Percentiles rank a stretch among this genome's conserved stretches.
Evolutionary conservation across 108 stramenopile genomes (phyloP).

Genomic region (Fistulifera pelliculosa): DNA sequence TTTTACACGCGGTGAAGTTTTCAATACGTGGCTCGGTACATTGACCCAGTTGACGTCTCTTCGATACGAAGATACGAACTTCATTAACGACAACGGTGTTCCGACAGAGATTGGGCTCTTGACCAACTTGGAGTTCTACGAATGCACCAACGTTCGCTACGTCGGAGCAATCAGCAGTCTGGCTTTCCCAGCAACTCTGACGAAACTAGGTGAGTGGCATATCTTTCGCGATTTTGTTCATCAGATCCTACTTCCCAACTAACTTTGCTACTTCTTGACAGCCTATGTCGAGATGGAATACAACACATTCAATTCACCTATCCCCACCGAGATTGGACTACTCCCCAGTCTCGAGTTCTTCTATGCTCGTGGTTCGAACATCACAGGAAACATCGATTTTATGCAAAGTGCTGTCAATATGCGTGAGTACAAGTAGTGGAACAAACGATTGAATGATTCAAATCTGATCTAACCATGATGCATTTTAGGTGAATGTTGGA

Average conservation of each 20-base stretch:
- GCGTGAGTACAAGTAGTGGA: constrained; percentile 2
- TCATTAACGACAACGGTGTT: constrained; percentile 4
- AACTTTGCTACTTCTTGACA: constrained; percentile 5
- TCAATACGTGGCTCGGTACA: not conserved
- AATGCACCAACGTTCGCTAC: constrained; percentile 18
- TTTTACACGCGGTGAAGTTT: not conserved
- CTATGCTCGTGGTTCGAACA: constrained; percentile 1
- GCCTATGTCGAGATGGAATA: constrained; percentile 21
- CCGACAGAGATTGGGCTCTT: constrained; percentile 27
- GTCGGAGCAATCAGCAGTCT: constrained; percentile 12
- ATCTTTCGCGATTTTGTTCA: not conserved
- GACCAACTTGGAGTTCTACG: constrained; percentile 19
- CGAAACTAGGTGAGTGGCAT: constrained; percentile 20
- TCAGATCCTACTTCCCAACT: constrained; percentile 10
- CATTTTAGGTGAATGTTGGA: no score
- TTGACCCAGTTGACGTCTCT: constrained; percentile 1
- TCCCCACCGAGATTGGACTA: constrained; percentile 18
- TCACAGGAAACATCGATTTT: constrained; percentile 6
- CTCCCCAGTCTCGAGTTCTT: constrained; percentile 22
- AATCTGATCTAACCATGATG: no score
- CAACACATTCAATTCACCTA: constrained; percentile 24
- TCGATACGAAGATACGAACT: constrained; percentile 2
- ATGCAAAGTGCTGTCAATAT: not conserved
- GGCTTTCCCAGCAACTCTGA: constrained; percentile 3
- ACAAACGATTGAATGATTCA: no score